A percentile compares a stretch with the other conserved stretches of the same genome.
These are phyloP conservation scores for Claviceps sorghi DNA, from an alignment of 2,329 filamentous ascomycete genomes.

Conservation along the genomic window DNA sequence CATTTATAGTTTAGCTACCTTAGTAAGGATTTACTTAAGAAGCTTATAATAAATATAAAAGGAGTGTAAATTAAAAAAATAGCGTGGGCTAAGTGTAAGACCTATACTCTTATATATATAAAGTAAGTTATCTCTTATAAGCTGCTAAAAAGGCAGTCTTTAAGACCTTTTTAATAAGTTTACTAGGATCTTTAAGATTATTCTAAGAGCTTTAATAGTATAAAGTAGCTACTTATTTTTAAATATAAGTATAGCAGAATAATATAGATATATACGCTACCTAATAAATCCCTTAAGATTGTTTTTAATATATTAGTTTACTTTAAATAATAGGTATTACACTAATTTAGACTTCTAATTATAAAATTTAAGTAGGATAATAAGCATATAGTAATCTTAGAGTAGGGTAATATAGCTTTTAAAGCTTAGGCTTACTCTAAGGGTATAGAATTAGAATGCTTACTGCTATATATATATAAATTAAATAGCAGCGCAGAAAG, in stretches of 20 bases:
- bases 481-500: background rate
- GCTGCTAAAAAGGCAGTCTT: too few relatives aligned
- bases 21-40: too few relatives aligned
- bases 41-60: too few relatives aligned
- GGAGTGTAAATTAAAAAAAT: too few relatives aligned
- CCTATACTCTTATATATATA: too few relatives aligned
- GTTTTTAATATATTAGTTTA: background rate
- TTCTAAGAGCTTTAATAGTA: background rate
- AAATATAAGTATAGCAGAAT: background rate
- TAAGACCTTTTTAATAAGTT: too few relatives aligned
- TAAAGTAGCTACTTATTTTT: background rate
- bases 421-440: too few relatives aligned
- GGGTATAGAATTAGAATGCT: too few relatives aligned
- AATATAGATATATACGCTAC: background rate
- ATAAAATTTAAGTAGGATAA: background rate
- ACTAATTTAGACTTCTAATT: background rate
- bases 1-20: too few relatives aligned
- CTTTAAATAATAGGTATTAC: background rate
- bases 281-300: background rate
- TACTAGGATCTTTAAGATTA: background rate
- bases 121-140: too few relatives aligned
- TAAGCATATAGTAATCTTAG: background rate
- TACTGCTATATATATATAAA: background rate
- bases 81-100: too few relatives aligned
- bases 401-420: too few relatives aligned